A percentile compares a stretch with the other conserved stretches of the same genome.
phyloP scores from a whole-genome alignment of 106 monocot species.

The Apostasia shenzhenica region DNA sequence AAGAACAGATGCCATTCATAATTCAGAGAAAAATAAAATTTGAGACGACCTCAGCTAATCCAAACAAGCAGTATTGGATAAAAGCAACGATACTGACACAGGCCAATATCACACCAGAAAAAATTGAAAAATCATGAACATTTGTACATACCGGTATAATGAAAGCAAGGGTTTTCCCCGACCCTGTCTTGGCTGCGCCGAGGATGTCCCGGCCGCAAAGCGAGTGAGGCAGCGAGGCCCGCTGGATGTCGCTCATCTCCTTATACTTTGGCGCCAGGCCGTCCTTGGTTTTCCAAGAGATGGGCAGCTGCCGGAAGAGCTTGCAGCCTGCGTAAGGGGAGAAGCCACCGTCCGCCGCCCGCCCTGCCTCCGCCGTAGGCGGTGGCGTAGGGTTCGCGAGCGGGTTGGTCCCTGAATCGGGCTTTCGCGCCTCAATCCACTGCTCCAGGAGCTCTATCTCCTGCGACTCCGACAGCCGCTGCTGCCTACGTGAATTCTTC shows the following conservation, averaged over 20 bases:
- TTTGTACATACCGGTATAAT: slow-evolving; percentile 56
- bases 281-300: slow-evolving; percentile 79
- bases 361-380: slow-evolving; percentile 27
- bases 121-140: too few relatives aligned
- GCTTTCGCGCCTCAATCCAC: slow-evolving; percentile 77
- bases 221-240: slow-evolving; percentile 82
- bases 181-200: slow-evolving; percentile 77
- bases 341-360: slow-evolving; percentile 23
- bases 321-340: slow-evolving; percentile 49
- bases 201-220: slow-evolving; percentile 62
- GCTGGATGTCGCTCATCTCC: slow-evolving; percentile 88
- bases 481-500: slow-evolving; percentile 34
- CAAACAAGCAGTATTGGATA: too few relatives aligned
- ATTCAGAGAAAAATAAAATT: too few relatives aligned
- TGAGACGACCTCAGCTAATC: too few relatives aligned
- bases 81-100: too few relatives aligned
- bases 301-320: slow-evolving; percentile 69
- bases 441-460: slow-evolving; percentile 67
- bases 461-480: slow-evolving; percentile 40
- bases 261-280: slow-evolving; percentile 54
- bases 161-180: slow-evolving; percentile 70
- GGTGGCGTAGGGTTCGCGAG: slow-evolving; percentile 44
- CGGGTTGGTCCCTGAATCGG: slow-evolving; percentile 65
- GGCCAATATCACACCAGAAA: too few relatives aligned
- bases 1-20: too few relatives aligned